phyloP scores from a whole-genome alignment of 371 early-diverging fungal genomes.

The Blakeslea trispora region DNA sequence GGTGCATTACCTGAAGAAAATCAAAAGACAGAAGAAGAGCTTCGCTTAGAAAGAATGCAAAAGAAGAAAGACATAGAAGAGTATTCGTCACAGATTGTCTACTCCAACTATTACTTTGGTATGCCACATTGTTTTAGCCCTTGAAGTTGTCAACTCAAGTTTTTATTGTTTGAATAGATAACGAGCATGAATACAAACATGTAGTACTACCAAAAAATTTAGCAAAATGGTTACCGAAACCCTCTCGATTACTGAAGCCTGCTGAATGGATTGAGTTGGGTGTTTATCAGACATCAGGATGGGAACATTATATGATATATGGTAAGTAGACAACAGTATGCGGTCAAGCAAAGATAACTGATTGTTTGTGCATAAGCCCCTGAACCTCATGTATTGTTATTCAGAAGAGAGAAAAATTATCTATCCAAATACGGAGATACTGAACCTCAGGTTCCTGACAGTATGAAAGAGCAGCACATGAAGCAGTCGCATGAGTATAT shows the following conservation, averaged over 20 bases:
- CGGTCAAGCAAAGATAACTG: not conserved
- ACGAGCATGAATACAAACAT: constrained; percentile 51
- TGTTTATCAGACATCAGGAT: constrained; percentile 80
- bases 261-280: constrained; percentile 81
- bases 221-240: constrained; percentile 59
- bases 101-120: constrained; percentile 67
- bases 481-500: not conserved
- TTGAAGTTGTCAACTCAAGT: not conserved
- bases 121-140: not conserved
- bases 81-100: constrained; percentile 53
- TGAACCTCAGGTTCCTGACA: constrained; percentile 10
- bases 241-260: constrained; percentile 56
- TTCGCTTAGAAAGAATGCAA: constrained; percentile 10
- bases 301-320: constrained; percentile 88
- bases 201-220: constrained; percentile 73
- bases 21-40: constrained; percentile 9
- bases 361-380: constrained; percentile 48
- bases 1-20: not conserved
- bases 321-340: constrained; percentile 38
- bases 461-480: constrained; percentile 4
- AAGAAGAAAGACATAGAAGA: constrained; percentile 50
- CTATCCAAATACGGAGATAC: constrained; percentile 36
- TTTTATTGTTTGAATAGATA: constrained; percentile 21
- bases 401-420: constrained; percentile 73
- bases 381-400: constrained; percentile 85